Evolutionary conservation across 2,329 filamentous ascomycete genomes (phyloP).

Genomic region (Beauveria varroae): DNA sequence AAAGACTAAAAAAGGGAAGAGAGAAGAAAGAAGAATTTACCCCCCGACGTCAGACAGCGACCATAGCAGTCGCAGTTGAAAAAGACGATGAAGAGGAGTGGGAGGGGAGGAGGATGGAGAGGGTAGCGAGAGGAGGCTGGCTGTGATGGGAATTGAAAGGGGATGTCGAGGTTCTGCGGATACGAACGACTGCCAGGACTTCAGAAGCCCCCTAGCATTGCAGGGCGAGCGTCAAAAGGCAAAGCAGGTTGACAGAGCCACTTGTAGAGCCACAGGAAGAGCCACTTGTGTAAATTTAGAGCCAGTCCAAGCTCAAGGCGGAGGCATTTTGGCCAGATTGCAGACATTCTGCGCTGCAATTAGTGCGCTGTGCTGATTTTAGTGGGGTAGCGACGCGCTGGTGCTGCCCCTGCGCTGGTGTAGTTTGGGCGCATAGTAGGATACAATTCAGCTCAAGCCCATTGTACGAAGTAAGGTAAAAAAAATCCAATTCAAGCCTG

Average conservation of each 20-base stretch:
- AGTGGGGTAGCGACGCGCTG: constrained; percentile 3
- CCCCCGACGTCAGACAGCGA: constrained; percentile 10
- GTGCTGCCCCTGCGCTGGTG: not conserved
- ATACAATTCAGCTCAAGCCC: too few relatives aligned
- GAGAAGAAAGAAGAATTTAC: constrained; percentile 14
- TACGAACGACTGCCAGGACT: not conserved
- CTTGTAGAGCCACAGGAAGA: not conserved
- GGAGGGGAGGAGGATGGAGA: not conserved
- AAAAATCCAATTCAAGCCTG: not conserved
- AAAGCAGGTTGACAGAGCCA: not conserved
- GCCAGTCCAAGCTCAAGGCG: not conserved
- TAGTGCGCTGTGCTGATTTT: constrained; percentile 1
- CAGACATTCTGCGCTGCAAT: constrained; percentile 3
- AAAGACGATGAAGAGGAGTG: not conserved
- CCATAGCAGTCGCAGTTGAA: constrained; percentile 15
- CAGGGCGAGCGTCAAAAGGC: not conserved
- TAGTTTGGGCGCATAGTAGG: not conserved
- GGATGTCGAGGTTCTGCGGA: constrained; percentile 2
- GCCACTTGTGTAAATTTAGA: not conserved
- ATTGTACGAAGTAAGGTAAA: not conserved
- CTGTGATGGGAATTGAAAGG: constrained; percentile 2
- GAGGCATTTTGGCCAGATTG: constrained; percentile 8
- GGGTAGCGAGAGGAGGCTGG: constrained; percentile 2
- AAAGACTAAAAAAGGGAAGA: constrained; percentile 15
- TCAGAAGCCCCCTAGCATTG: constrained; percentile 1